Percentiles rank a stretch among this genome's conserved stretches.
Conservation (phyloP, 352 stramenopile genomes). For the Pythium grandisporangium region DNA sequence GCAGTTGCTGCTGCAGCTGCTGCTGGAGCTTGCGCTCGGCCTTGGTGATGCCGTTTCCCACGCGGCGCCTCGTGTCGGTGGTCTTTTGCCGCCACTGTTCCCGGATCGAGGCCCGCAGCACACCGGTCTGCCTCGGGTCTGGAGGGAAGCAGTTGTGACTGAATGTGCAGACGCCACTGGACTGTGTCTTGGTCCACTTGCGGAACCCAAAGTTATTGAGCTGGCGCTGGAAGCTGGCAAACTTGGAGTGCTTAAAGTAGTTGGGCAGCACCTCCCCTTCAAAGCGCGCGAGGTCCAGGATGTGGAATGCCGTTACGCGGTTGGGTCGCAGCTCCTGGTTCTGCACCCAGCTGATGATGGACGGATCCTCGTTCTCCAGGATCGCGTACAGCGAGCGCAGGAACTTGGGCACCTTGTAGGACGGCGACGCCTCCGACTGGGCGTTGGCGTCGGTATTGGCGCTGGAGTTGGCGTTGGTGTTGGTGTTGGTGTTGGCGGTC, state of each 20-base stretch:
- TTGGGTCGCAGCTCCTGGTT: conserved; percentile 62
- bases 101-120: conserved; percentile 33
- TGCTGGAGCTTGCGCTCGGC: conserved; percentile 25
- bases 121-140: conserved; percentile 25
- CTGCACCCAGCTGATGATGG: conserved; percentile 61
- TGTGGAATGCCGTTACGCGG: conserved; percentile 64
- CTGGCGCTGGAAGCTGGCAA: conserved; percentile 89
- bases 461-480: not conserved
- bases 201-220: conserved; percentile 92
- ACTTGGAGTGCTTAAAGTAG: conserved; percentile 93
- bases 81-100: conserved; percentile 71
- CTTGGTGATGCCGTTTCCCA: conserved; percentile 41
- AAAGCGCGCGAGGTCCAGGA: conserved; percentile 68
- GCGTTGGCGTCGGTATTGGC: not conserved
- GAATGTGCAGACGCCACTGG: conserved; percentile 74
- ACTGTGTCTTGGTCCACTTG: conserved; percentile 78
- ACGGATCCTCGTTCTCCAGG: conserved; percentile 59
- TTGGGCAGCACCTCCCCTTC: conserved; percentile 85
- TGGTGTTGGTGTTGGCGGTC: not conserved
- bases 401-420: conserved; percentile 77
- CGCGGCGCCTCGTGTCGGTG: conserved; percentile 25
- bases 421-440: not conserved
- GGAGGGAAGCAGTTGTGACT: conserved; percentile 77
- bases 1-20: conserved; percentile 12
- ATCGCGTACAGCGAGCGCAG: conserved; percentile 75